Evolutionary conservation across 2,329 filamentous ascomycete genomes (phyloP).

Genomic region (Botrytis fabae): DNA sequence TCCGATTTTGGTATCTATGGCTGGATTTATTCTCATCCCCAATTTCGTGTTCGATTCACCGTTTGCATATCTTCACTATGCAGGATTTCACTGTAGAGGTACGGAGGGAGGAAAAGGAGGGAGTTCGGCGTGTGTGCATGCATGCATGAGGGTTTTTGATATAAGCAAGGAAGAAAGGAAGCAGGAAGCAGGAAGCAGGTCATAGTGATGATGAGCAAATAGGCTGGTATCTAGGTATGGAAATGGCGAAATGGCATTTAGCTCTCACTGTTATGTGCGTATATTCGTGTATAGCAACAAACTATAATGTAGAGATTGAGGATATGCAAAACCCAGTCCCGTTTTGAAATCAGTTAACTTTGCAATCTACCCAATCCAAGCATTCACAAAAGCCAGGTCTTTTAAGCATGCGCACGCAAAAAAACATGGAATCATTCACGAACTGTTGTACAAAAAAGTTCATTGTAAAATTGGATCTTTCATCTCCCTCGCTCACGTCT

Average conservation of each 20-base stretch:
- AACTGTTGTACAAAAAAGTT: slow-evolving; percentile 14
- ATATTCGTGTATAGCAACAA: fast-evolving
- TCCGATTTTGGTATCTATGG: not conserved
- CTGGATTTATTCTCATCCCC: not conserved
- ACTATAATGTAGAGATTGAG: not conserved
- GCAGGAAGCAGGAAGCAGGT: not conserved
- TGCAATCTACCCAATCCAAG: not conserved
- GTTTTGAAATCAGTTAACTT: not conserved
- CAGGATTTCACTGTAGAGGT: not conserved
- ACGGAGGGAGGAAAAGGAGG: not conserved
- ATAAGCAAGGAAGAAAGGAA: not conserved
- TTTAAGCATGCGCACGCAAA: not conserved
- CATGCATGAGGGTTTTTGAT: not conserved
- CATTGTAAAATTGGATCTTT: slow-evolving; percentile 5
- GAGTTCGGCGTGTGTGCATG: not conserved
- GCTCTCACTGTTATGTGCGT: not conserved
- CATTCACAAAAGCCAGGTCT: not conserved
- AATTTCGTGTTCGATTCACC: not conserved
- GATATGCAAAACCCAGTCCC: not conserved
- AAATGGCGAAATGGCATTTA: not conserved
- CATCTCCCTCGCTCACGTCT: slow-evolving; percentile 8
- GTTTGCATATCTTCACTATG: not conserved
- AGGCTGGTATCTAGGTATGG: not conserved
- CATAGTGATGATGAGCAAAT: not conserved
- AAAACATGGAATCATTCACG: not conserved